Base-by-base conservation (phyloP, 331 rosid genomes). In the Dryas integrifolia region DNA sequence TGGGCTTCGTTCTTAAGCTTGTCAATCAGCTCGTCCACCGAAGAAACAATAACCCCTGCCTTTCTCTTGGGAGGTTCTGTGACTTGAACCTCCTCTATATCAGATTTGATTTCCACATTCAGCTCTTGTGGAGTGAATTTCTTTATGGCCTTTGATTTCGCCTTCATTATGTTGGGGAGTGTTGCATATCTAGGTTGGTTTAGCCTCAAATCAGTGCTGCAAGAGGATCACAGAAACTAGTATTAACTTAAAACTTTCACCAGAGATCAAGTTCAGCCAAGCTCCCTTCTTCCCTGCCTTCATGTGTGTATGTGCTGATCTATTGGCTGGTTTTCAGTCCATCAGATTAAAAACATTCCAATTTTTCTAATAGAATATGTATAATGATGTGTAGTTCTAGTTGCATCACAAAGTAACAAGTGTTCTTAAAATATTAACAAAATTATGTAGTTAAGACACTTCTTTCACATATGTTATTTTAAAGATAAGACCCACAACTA, bases 141-240 rank as follows among this genome's bases (percentile, higher is more conserved):
- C 78, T 86, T 89, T 70, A 94, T 85, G 47, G 78, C 84, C 80
- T 94, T 94, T 5, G 96, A 89, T 77, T 94, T 91, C 7, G 96
- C 97, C 82, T 91, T 94, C 98, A 94, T 94, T 83, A 89, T 88
- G 96, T 91, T 94, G 59, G 98, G 97, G 63, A 91, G 97, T 5
- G 98, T 94, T 4, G 96, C 97, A 66, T 94, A 91, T 69, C 96
- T 84, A 2, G 96, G 96, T 72, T 86, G 96, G 83, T 94, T 94
- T 80, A 94, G 76, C 88, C 98, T 89, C 89, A 91, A 78, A 70
- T 94, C 98, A 61, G 96, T 91, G 57, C 97, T 91, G 91, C 87
- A 87, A 9, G 35, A 49, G 46, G 56, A 35, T 5, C 61, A 66
- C 55, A 21, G 41, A 58, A 26, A 56, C 15, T 14, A 21, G 4